Base-by-base conservation (phyloP, 2,329 filamentous ascomycete genomes). In the Lasiodiplodia sp. region DNA sequence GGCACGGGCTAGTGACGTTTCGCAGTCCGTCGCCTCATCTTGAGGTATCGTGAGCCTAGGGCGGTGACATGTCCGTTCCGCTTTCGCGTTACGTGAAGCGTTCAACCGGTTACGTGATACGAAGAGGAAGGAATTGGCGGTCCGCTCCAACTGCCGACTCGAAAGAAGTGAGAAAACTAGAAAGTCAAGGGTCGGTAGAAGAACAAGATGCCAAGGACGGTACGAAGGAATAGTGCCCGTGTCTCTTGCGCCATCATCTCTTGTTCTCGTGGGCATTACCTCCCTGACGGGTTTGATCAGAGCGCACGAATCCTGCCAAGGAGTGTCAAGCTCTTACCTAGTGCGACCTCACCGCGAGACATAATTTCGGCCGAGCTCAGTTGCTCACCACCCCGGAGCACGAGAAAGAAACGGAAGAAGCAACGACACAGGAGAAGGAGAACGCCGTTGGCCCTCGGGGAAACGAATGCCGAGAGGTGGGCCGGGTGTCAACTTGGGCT, bases 391-490 rank as follows among this genome's bases (percentile, higher is more conserved):
- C 8, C 8, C 7, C 51, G 21, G 51, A 53, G 51, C 14, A 31
- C 23, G 52, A 55, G 52, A 28, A 55, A 55, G 16, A 34, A 55
- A n/a, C 23, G 25, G 28, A 56, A 31, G 53, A 56, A 28, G n/a
- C 7, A 6, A 18, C 25, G 51, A 53, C 8, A 21, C 8, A 25
- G 37, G 21, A 14, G 16, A 60, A 44, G 56, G 37, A 44, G 37
- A 25, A 60, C 38, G 37, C n/a, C 37, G 37, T 3, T n/a, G 28
- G 16, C 38, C 25, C 23, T 62, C 58, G 58, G 58, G 58, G 38
- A 34, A 62, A n/a, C 37, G 40, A 28, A 25, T 21, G 40, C 58
- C 58, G 58, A 62, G 10, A 18, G 34, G 58, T 62, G 58, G 58
- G 40, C 37, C 58, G 18, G 25, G 57, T 25, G 44, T 47, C 44